Conservation (phyloP, 345 rosid genomes). For the Populus alba region DNA sequence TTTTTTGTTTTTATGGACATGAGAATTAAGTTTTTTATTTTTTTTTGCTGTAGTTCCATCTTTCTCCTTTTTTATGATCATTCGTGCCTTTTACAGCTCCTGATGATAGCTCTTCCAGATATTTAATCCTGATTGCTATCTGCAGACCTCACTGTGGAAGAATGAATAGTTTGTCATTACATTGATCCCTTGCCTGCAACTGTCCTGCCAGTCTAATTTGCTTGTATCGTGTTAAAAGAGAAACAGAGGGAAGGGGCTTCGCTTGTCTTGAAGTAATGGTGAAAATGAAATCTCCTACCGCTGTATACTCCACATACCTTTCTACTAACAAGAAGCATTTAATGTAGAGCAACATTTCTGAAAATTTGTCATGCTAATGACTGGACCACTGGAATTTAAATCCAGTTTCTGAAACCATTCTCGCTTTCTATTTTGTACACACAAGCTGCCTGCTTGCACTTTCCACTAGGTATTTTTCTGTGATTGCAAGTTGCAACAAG, state of each 20-base stretch:
- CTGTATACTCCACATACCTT: not conserved
- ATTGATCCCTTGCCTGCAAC: not conserved
- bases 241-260: not conserved
- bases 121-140: not conserved
- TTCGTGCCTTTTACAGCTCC: not conserved
- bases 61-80: not conserved
- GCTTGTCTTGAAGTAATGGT: not conserved
- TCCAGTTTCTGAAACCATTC: not conserved
- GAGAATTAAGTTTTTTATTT: conserved; percentile 3
- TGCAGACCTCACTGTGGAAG: not conserved
- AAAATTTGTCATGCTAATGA: not conserved
- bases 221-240: not conserved
- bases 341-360: not conserved
- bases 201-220: not conserved
- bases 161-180: not conserved
- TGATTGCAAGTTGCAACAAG: not conserved
- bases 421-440: not conserved
- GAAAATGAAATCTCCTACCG: not conserved
- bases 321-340: not conserved
- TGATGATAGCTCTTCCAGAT: not conserved
- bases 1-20: not conserved
- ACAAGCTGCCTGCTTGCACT: not conserved
- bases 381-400: not conserved
- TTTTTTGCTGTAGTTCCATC: not conserved
- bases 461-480: not conserved